Evolutionary conservation across 2,329 filamentous ascomycete species (phyloP).

Genomic region (Grosmannia huntii): DNA sequence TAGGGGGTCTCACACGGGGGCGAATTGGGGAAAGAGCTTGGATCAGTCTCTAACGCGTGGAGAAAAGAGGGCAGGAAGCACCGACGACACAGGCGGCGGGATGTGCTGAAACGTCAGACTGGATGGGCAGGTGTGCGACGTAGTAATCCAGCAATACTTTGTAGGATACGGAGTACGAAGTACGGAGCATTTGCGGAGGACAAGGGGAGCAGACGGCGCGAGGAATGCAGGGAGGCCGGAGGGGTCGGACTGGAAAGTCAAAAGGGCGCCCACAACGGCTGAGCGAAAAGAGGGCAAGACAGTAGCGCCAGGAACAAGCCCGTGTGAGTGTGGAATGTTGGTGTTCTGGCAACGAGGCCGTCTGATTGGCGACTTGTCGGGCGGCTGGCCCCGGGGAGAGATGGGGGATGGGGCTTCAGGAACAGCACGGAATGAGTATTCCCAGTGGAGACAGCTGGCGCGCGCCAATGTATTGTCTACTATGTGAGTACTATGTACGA

Average conservation of each 20-base stretch:
- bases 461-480: neutral
- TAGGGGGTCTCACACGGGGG: neutral
- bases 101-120: conserved; percentile 18
- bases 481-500: neutral
- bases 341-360: neutral
- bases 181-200: neutral
- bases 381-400: conserved; percentile 1
- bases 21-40: neutral
- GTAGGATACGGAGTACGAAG: too few species aligned
- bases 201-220: neutral
- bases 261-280: neutral
- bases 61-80: conserved; percentile 9
- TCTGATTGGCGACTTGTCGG: conserved; percentile 1
- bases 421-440: neutral
- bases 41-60: neutral
- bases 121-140: neutral
- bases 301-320: neutral
- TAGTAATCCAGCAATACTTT: neutral
- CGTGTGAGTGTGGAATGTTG: neutral
- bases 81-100: conserved; percentile 16
- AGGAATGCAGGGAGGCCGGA: neutral
- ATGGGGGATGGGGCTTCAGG: neutral
- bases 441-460: neutral
- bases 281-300: neutral
- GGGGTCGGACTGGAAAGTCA: neutral